These are phyloP conservation scores for Trichosanthes cucumerina DNA, from an alignment of 306 rosid genomes.

Conservation along the genomic window DNA sequence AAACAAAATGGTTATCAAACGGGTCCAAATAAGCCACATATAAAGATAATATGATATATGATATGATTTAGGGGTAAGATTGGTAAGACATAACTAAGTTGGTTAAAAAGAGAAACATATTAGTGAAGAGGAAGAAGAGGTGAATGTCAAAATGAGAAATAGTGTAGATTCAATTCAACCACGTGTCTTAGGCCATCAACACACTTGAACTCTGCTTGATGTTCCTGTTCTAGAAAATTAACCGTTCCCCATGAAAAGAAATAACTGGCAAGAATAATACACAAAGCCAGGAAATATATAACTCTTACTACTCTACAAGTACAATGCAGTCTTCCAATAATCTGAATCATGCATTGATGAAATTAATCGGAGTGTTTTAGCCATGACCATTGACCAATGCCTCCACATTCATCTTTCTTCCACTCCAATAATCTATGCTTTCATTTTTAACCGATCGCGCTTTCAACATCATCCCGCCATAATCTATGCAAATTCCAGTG, in stretches of 20 bases:
- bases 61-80: too few species aligned
- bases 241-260: not conserved
- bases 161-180: not conserved
- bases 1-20: too few species aligned
- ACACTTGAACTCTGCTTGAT: not conserved
- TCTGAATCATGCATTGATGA: not conserved
- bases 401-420: not conserved
- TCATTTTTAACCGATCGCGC: not conserved
- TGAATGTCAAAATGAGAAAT: not conserved
- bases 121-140: too few species aligned
- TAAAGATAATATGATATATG: too few species aligned
- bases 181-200: too few species aligned
- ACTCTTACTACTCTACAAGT: not conserved
- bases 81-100: too few species aligned
- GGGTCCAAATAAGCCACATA: too few species aligned
- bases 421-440: not conserved
- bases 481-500: too few species aligned
- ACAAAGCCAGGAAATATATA: not conserved
- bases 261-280: not conserved
- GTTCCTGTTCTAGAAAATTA: not conserved
- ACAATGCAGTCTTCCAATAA: not conserved
- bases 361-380: not conserved
- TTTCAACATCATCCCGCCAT: not conserved
- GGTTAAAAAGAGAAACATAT: too few species aligned
- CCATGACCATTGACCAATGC: not conserved